Evolutionary conservation across 305 asterid species (phyloP), one percentile per base, ranked within the genome.

Genomic region (Rubia peregrina): DNA sequence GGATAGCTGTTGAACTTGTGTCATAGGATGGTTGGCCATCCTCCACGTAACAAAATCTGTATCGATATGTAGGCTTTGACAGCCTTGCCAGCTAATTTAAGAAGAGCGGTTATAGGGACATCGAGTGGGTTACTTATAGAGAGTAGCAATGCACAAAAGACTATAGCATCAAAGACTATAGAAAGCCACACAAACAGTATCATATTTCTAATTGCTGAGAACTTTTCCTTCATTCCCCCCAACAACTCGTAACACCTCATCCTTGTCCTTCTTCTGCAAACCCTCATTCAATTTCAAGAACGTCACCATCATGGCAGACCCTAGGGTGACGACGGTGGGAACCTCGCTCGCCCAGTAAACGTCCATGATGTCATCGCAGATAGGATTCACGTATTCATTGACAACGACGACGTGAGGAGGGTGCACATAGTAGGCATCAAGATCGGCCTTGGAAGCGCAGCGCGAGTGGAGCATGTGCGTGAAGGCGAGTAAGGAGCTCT

Each of bases 381-480:
- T 67, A 6, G 96, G 97, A 46, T 26, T 82, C 63, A 87, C 89
- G 78, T 75, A 76, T 1, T 85, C 83, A 11, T 73, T 40, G 51
- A 88, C 96, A 48, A 90, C 92, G 71, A 78, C 49, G 44, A 87
- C 84, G 84, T 92, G 98, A 16, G 59, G 70, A 1, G 96, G 96
- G 83, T 92, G 86, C 0, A 77, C 87, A 3, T 92, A 59, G 80
- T 92, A 92, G 43, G 82, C 53, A 22, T 77, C 79, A 68, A 90
- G 74, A 73, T 90, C 95, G 51, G 85, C 9, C 51, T 85, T 89
- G 59, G 97, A 77, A 38, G 80, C 78, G 85, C 87, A 89, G 14
- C 98, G 95, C 57, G 91, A 80, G 83, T 92, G 97, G 79, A 92
- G 96, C 80, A 92, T 67, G 85, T 90, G 97, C 6, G 96, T 90